Base-by-base conservation (phyloP, 371 early-diverging fungal species). In the Rhizopus arrhizus region DNA sequence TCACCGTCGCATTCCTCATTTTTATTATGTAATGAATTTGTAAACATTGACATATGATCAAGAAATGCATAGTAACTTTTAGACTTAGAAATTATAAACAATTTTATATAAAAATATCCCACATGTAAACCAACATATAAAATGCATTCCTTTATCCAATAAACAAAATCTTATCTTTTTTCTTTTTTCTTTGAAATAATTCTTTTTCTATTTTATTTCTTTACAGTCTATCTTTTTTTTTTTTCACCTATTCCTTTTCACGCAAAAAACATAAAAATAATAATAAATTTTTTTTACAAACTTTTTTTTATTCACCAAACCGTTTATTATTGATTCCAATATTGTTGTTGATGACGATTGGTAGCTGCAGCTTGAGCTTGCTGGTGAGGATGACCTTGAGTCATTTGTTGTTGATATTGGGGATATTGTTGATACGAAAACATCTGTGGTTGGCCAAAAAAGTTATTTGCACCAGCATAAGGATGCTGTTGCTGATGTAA, bases 391-490 rank as follows among this genome's bases (percentile, higher is more conserved):
- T 41, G 40, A 29, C 28, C 42, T n/a, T 8, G 34, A 15, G 32
- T 32, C 62, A 66, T 61, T 16, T 66, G 64, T 36, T 63, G 69
- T 55, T 69, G 65, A 29, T 49, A 62, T 42, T 60, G 69, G 47
- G 69, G 69, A 48, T 69, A 65, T 49, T 69, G 70, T 28, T 59
- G 59, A 40, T 69, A 69, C 42, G 70, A 69, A 48, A 72, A 68
- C 65, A 72, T 72, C 43, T 71, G 71, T 62, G 72, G 72, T 50
- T 72, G 72, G n/a, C 72, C 68, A 38, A 72, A 68, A 32, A 68
- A 72, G 36, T 55, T 64, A 34, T 58, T 61, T 35, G 33, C 57
- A 40, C 49, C 63, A 42, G 47, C 53, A 31, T 69, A 61, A 36
- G 63, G 61, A 12, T 73, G 67, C 22, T 22, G 22, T 29, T 58